phyloP scores from a whole-genome alignment of 768 basidiomycete species.

The Candolleomyces aberdarensis region DNA sequence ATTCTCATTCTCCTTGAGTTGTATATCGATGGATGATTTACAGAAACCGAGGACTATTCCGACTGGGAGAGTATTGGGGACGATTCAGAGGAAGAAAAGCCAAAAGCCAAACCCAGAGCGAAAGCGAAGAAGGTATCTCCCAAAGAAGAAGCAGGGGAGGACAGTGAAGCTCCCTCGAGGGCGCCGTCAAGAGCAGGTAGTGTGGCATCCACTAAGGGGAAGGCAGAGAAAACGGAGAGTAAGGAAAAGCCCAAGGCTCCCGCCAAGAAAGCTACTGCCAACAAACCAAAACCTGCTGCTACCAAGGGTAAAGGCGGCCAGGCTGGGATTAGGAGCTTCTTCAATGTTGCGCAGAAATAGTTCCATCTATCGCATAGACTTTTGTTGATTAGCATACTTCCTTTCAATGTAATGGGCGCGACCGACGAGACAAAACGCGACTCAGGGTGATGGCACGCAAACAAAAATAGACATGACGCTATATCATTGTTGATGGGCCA shows the following conservation, averaged over 20 bases:
- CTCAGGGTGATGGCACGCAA: too few species aligned
- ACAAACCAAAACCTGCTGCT: background rate
- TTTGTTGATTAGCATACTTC: background rate
- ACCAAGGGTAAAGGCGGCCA: background rate
- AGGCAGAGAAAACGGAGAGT: background rate
- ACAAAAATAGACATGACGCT: too few species aligned
- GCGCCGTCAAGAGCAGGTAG: background rate
- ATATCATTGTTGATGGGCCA: too few species aligned
- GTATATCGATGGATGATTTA: background rate
- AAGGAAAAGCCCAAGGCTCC: background rate
- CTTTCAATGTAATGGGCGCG: background rate
- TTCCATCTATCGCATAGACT: too few species aligned
- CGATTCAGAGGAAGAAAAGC: conserved; percentile 42
- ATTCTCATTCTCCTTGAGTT: background rate
- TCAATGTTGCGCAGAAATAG: conserved; percentile 1
- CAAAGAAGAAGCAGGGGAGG: background rate
- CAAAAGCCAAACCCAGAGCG: conserved; percentile 1
- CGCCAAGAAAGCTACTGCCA: background rate
- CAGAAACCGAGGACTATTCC: conserved; percentile 77
- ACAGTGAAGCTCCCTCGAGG: background rate
- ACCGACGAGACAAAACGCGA: background rate
- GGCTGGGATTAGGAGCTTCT: conserved; percentile 2
- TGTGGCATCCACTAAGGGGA: background rate
- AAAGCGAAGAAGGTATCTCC: background rate
- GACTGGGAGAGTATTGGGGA: conserved; percentile 77